Conservation (phyloP, 179 eudicot genomes). For the Vitellaria paradoxa region DNA sequence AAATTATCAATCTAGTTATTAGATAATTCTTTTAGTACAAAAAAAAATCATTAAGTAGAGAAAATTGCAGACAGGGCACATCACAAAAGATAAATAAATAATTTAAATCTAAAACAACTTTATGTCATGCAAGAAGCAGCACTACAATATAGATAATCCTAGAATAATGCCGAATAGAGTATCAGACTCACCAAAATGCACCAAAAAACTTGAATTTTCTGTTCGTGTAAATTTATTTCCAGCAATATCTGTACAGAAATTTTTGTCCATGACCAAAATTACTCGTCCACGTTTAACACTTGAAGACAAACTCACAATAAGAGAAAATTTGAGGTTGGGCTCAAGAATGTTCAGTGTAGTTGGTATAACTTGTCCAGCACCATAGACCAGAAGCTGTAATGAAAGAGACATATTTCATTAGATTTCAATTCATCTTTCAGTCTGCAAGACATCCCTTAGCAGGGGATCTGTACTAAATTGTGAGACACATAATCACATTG, state of each 20-base stretch:
- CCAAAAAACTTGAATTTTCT: constrained; percentile 46
- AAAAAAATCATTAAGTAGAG: background rate
- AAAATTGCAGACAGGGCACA: background rate
- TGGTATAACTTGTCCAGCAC: constrained; percentile 79
- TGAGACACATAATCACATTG: background rate
- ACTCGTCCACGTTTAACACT: constrained; percentile 55
- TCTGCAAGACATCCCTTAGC: background rate
- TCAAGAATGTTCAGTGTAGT: constrained; percentile 53
- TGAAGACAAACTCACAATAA: constrained; percentile 52
- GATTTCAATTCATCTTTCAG: constrained; percentile 1
- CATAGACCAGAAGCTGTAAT: constrained; percentile 85
- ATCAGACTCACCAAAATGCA: constrained; percentile 73
- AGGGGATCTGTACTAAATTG: background rate
- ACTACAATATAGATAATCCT: background rate
- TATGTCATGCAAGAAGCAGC: background rate
- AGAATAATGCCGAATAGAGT: background rate
- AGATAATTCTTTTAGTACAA: background rate
- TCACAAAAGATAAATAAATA: background rate
- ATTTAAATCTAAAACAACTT: background rate
- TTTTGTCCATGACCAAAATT: constrained; percentile 65
- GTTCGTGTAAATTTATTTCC: constrained; percentile 75
- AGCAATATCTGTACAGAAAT: constrained; percentile 78
- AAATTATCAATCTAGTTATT: background rate
- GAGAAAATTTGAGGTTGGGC: constrained; percentile 62
- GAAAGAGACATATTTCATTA: background rate